Base-by-base conservation (phyloP, 306 rosid genomes). In the Rubus parviflorus region DNA sequence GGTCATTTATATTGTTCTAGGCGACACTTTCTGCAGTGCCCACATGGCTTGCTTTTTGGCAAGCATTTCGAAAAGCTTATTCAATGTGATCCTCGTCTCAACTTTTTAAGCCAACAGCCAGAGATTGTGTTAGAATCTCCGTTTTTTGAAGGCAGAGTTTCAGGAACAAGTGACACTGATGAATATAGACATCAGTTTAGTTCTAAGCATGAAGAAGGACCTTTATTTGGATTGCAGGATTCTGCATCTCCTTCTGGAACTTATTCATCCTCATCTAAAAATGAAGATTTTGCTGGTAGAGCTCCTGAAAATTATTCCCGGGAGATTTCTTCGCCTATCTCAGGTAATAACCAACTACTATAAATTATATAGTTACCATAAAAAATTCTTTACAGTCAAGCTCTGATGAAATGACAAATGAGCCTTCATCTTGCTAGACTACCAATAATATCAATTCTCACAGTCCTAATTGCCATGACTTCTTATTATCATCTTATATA, bases 81-180 rank as follows among this genome's bases (percentile, higher is more conserved):
- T 64, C 97, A 92, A 81, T 90, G 97, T 65, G 96, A 92, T 76
- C 93, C 93, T 22, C 93, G 97, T 63, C 93, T 92, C 80, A 84
- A 85, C 77, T 86, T 74, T 49, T 81, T 92, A 30, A 92, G 93
- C 75, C 96, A 90, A 52, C 93, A 84, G 68, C 87, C 83, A 9
- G 97, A 90, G 42, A 62, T 88, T 57, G 93, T 88, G 74, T 73
- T 90, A 78, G 92, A 88, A 61, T 83, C 85, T 79, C 93, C 92
- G 0, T 92, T 87, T 77, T 92, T 92, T 43, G 96, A 92, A 66
- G n/a, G 88, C 4, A 81, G 88, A 69, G 64, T 72, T 20, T 68
- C 76, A 9, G 82, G 66, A 38, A 14, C 70, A 23, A 81, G 73
- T 42, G 93, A 87, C 20, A 85, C 75, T 54, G 75, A 84, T 58